A percentile compares a stretch with the other conserved stretches of the same genome.
Evolutionary conservation across 208 protist species (phyloP).

Genomic region (Crithidia thermophila): DNA sequence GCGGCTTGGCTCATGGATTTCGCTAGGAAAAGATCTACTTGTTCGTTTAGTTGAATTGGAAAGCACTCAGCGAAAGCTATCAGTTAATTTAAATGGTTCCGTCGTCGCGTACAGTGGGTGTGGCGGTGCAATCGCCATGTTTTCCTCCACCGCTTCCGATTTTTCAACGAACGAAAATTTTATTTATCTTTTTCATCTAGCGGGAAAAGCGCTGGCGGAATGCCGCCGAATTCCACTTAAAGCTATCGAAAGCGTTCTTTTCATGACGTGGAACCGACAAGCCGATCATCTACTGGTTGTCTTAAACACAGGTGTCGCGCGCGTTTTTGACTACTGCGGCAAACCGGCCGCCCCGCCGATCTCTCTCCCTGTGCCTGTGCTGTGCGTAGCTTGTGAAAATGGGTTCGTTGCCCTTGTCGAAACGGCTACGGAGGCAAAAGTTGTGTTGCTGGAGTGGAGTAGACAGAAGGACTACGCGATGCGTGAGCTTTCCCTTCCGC

Average conservation of each 20-base stretch:
- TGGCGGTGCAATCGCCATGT: slow-evolving; percentile 61
- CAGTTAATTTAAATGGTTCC: slow-evolving; percentile 24
- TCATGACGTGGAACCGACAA: slow-evolving; percentile 68
- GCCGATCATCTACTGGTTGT: slow-evolving; percentile 75
- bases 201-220: background rate
- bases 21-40: slow-evolving; percentile 52
- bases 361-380: slow-evolving; percentile 34
- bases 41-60: slow-evolving; percentile 64
- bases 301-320: slow-evolving; percentile 43
- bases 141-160: slow-evolving; percentile 21
- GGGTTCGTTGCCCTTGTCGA: slow-evolving; percentile 52
- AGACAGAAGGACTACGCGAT: slow-evolving; percentile 22
- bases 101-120: slow-evolving; percentile 49
- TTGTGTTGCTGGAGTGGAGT: slow-evolving; percentile 28
- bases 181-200: slow-evolving; percentile 39
- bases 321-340: slow-evolving; percentile 66
- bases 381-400: slow-evolving; percentile 41
- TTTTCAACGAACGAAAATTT: slow-evolving; percentile 28
- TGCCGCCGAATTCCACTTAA: slow-evolving; percentile 28
- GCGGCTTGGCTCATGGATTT: slow-evolving; percentile 65
- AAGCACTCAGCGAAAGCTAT: slow-evolving; percentile 28
- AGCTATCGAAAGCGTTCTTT: slow-evolving; percentile 54
- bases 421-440: slow-evolving; percentile 18
- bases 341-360: slow-evolving; percentile 31
- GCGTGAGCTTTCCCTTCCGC: slow-evolving; percentile 29